phyloP scores from a whole-genome alignment of 176 grass and related monocot species.

The Ensete ventricosum region DNA sequence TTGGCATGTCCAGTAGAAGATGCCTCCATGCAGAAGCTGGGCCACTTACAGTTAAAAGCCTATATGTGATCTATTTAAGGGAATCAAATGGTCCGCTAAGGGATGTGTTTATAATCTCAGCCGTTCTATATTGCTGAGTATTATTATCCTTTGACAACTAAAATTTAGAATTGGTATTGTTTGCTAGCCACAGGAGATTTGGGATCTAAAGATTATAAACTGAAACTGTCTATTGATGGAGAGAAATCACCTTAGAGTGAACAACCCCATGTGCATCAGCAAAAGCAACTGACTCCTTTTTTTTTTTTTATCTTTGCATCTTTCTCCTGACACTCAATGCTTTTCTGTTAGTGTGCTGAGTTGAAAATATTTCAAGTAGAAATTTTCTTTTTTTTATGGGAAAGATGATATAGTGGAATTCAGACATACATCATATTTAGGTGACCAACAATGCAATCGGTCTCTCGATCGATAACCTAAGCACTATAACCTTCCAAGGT shows the following conservation, averaged over 20 bases:
- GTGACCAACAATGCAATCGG: too few species aligned
- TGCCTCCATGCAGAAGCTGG: conserved; percentile 22
- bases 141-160: conserved; percentile 18
- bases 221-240: conserved; percentile 24
- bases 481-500: too few species aligned
- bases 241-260: conserved; percentile 44
- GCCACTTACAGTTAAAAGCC: conserved; percentile 3
- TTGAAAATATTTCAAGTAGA: conserved; percentile 22
- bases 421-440: neutral
- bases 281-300: conserved; percentile 47
- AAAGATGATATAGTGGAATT: neutral
- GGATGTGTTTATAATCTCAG: conserved; percentile 3
- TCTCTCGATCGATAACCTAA: too few species aligned
- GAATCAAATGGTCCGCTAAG: neutral
- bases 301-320: conserved; percentile 52
- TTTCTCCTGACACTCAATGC: conserved; percentile 65
- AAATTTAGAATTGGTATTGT: conserved; percentile 16
- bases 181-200: conserved; percentile 48
- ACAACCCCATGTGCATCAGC: conserved; percentile 34
- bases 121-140: neutral
- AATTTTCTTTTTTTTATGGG: neutral
- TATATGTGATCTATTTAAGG: neutral
- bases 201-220: conserved; percentile 64
- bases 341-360: conserved; percentile 52
- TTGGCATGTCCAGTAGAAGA: conserved; percentile 52